phyloP scores from a whole-genome alignment of 2,329 filamentous ascomycete genomes.

The Stemphylium vesicarium region DNA sequence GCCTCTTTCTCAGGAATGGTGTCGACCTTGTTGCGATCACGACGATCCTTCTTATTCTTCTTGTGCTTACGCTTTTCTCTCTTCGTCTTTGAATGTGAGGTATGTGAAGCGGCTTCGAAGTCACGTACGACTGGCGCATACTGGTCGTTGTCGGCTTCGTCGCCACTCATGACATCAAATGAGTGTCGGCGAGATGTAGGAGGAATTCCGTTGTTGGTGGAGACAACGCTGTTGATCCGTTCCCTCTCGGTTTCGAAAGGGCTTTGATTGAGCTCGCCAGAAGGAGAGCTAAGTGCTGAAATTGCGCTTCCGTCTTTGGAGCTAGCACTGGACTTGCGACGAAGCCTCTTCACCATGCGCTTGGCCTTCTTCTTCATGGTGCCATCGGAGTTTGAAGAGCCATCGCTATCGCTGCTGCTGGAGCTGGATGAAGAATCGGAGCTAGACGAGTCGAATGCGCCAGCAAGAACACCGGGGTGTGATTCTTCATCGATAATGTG shows the following conservation, averaged over 20 bases:
- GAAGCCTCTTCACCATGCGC: slow-evolving; percentile 73
- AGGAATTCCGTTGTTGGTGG: slow-evolving; percentile 24
- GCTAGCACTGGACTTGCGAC: slow-evolving; percentile 77
- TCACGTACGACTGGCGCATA: slow-evolving; percentile 54
- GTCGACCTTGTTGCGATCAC: slow-evolving; percentile 46
- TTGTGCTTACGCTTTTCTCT: slow-evolving; percentile 50
- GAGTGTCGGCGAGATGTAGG: slow-evolving; percentile 45
- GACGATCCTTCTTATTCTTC: slow-evolving; percentile 56
- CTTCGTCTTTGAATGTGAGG: slow-evolving; percentile 46
- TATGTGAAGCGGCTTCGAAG: slow-evolving; percentile 52
- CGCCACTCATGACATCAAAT: slow-evolving; percentile 56
- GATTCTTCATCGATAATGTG: slow-evolving; percentile 92
- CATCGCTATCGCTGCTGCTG: slow-evolving; percentile 66
- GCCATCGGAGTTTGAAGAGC: slow-evolving; percentile 68
- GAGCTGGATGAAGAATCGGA: slow-evolving; percentile 57
- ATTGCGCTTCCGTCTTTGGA: slow-evolving; percentile 65
- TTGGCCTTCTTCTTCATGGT: slow-evolving; percentile 78
- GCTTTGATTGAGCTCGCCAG: slow-evolving; percentile 47
- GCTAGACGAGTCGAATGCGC: slow-evolving; percentile 76
- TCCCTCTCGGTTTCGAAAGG: slow-evolving; percentile 48
- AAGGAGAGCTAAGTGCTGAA: slow-evolving; percentile 56
- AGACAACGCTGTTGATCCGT: slow-evolving; percentile 29
- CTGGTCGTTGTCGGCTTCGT: slow-evolving; percentile 61
- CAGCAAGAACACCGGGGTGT: slow-evolving; percentile 81
- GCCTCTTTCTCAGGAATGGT: slow-evolving; percentile 34